Percentiles rank a stretch among this genome's conserved stretches.
phyloP scores from a whole-genome alignment of 768 basidiomycete genomes.

The Lactarius akahatsu region DNA sequence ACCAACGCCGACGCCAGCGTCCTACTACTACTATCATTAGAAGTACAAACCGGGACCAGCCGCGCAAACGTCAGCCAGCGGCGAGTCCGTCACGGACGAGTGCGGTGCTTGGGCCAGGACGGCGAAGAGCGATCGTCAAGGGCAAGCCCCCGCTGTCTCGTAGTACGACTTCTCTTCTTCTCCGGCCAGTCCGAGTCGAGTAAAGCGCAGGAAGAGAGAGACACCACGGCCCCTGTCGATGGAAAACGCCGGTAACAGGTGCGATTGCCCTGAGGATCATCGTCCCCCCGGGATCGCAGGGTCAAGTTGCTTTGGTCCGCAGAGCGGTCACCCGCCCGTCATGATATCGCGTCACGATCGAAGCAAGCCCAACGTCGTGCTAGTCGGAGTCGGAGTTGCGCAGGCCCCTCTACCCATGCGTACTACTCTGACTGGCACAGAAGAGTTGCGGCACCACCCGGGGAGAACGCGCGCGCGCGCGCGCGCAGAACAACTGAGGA shows the following conservation, averaged over 20 bases:
- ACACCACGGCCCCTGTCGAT: neutral
- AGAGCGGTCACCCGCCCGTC: constrained; percentile 6
- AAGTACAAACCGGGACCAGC: neutral
- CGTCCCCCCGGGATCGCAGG: constrained; percentile 32
- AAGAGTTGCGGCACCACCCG: constrained; percentile 1
- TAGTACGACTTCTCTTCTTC: neutral
- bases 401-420: neutral
- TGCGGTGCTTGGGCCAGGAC: neutral
- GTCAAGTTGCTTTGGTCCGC: neutral
- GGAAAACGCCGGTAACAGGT: neutral
- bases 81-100: constrained; percentile 28
- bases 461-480: neutral
- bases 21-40: neutral
- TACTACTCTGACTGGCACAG: neutral
- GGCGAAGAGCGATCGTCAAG: constrained; percentile 3
- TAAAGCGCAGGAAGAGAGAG: constrained; percentile 5
- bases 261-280: constrained; percentile 14
- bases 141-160: neutral
- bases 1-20: neutral
- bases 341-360: constrained; percentile 7
- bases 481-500: neutral
- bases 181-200: neutral
- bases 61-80: constrained; percentile 3
- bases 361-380: constrained; percentile 16
- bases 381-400: neutral